Conservation (phyloP, 1,284 basidiomycete genomes). For the Cerrena zonata region DNA sequence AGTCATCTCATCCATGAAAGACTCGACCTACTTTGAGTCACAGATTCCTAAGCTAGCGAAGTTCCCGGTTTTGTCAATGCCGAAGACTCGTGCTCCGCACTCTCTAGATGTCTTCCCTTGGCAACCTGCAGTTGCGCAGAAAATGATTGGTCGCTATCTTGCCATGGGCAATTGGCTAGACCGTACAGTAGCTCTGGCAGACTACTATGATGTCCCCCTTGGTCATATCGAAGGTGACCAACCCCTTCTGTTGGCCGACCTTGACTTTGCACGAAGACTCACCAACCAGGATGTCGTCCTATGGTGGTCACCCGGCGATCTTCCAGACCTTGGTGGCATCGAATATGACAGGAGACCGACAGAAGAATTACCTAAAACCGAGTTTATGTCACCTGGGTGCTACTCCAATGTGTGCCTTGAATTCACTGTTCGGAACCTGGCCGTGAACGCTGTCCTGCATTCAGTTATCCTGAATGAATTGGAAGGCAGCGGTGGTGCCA, state of each 20-base stretch:
- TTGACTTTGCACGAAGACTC: constrained; percentile 85
- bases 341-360: constrained; percentile 79
- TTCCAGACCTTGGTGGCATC: constrained; percentile 91
- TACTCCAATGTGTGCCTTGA: constrained; percentile 94
- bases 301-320: constrained; percentile 91
- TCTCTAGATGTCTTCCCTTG: constrained; percentile 74
- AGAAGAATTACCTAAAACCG: constrained; percentile 81
- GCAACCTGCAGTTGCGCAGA: constrained; percentile 66
- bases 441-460: constrained; percentile 90
- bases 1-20: constrained; percentile 82
- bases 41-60: constrained; percentile 69
- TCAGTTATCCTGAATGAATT: constrained; percentile 94
- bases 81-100: constrained; percentile 69
- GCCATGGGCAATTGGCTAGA: constrained; percentile 76
- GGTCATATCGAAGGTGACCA: constrained; percentile 90
- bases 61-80: constrained; percentile 87
- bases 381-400: constrained; percentile 81
- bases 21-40: constrained; percentile 80
- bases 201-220: constrained; percentile 89
- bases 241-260: constrained; percentile 80
- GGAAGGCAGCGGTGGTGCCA: constrained; percentile 87
- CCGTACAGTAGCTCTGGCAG: constrained; percentile 75
- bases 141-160: constrained; percentile 84
- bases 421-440: constrained; percentile 84
- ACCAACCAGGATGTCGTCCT: constrained; percentile 84